Evolutionary conservation across 2,329 filamentous ascomycete genomes (phyloP), one percentile per base, ranked within the genome.

Genomic region (Pseudogymnoascus sp.): DNA sequence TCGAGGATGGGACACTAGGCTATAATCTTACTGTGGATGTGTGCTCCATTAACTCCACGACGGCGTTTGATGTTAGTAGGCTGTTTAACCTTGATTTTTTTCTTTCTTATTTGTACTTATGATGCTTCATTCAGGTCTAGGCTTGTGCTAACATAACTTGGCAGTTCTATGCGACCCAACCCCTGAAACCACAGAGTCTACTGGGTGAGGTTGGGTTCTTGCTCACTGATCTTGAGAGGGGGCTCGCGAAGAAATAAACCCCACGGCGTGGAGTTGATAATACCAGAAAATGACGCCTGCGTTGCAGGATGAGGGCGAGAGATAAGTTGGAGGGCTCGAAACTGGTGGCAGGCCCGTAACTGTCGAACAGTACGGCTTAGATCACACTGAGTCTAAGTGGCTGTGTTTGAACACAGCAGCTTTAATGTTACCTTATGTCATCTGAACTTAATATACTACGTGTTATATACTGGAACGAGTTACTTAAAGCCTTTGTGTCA

Each of bases 171-270:
- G 39, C 13, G 12, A 9, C 21, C n/a, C 59, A 52, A n/a, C 59
- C 59, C 2, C 59, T 60, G 7, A 60, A 60, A n/a, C 59, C 59
- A 31, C 59, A 60, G 36, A 60, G 59, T 21, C 59, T 60, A 5
- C 59, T 60, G 3, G 59, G 59, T 31, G 59, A 60, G n/a, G 59
- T 60, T 29, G 59, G 59, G n/a, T 60, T 60, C 21, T 35, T 60
- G 8, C 59, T 60, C 37, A 60, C 59, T 25, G 39, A 52, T 52
- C n/a, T 60, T 9, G 59, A 60, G 37, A 60, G 18, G 13, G 25
- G 52, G 12, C 40, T 60, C 45, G 37, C 37, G 8, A 52, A 52
- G 9, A 48, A 52, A 5, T 37, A 45, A 31, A 52, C 6, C 1
- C 4, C 12, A 27, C 12, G 21, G 40, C 12, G 12, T 13, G 21